Percentiles rank a stretch among this genome's conserved stretches.
Conservation (phyloP, 371 early-diverging fungal genomes). For the Mortierella sp. region DNA sequence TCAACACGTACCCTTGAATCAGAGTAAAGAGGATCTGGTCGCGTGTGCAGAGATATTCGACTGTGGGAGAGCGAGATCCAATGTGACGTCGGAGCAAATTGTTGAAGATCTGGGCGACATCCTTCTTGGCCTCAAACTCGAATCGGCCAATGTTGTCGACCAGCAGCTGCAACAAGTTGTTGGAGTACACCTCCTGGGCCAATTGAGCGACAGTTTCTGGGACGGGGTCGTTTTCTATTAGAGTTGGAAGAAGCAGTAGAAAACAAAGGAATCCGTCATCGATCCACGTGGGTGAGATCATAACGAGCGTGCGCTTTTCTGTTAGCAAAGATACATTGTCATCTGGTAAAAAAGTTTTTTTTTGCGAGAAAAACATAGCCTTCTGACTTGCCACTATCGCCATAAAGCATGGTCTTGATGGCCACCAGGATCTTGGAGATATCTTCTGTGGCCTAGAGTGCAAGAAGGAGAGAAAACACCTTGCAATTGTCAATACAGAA, state of each 20-base stretch:
- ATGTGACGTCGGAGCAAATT: conserved; percentile 95
- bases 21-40: conserved; percentile 87
- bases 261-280: conserved; percentile 12
- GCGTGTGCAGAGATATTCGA: conserved; percentile 91
- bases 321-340: not conserved
- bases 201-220: conserved; percentile 95
- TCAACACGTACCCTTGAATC: conserved; percentile 79
- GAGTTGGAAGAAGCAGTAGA: not conserved
- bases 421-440: conserved; percentile 92
- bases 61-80: conserved; percentile 95
- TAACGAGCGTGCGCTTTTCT: not conserved
- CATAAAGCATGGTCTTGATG: conserved; percentile 95
- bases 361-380: not conserved
- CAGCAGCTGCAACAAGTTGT: conserved; percentile 88
- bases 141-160: conserved; percentile 89
- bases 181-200: conserved; percentile 94
- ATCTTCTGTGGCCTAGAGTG: conserved; percentile 93
- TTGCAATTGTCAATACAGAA: not conserved
- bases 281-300: conserved; percentile 10
- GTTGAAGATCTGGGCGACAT: conserved; percentile 97
- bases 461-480: conserved; percentile 1
- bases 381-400: conserved; percentile 83
- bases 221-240: conserved; percentile 85
- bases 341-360: not conserved
- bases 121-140: conserved; percentile 99